phyloP scores from a whole-genome alignment of 2,329 filamentous ascomycete genomes.

The Colletotrichum sp. region DNA sequence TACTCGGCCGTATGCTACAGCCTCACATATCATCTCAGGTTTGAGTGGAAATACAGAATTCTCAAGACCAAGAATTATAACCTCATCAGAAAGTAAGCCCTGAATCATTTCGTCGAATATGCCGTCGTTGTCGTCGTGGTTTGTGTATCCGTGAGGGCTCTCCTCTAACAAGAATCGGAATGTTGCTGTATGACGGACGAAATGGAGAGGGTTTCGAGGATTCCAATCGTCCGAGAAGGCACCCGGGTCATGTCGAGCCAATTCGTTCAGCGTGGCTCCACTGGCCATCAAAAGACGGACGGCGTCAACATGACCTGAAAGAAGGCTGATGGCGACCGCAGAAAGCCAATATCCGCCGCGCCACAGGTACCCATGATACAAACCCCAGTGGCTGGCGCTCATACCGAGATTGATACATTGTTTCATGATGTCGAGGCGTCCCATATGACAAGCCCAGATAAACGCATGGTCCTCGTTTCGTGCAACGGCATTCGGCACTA shows the following conservation, averaged over 20 bases:
- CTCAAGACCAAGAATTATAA: not conserved
- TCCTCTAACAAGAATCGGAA: not conserved
- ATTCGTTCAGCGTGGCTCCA: too few relatives aligned
- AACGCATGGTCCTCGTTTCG: not conserved
- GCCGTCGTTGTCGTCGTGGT: not conserved
- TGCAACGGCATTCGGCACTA: not conserved
- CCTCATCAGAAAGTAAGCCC: not conserved
- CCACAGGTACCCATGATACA: too few relatives aligned
- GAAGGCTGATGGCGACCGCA: too few relatives aligned
- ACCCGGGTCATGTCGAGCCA: too few relatives aligned
- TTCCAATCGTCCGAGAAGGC: too few relatives aligned
- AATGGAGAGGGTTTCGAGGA: not conserved
- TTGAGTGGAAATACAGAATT: not conserved
- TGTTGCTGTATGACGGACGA: not conserved
- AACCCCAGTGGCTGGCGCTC: not conserved
- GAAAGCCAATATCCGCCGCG: too few relatives aligned
- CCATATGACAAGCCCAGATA: accelerated
- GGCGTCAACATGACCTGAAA: not conserved
- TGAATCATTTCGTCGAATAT: not conserved
- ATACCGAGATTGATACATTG: not conserved
- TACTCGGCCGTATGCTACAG: not conserved
- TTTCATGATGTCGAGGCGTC: not conserved
- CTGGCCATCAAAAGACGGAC: too few relatives aligned
- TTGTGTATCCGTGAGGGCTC: not conserved
- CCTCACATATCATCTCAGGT: not conserved